Conservation (phyloP, 176 grass and related monocot species). For the Lolium rigidum region DNA sequence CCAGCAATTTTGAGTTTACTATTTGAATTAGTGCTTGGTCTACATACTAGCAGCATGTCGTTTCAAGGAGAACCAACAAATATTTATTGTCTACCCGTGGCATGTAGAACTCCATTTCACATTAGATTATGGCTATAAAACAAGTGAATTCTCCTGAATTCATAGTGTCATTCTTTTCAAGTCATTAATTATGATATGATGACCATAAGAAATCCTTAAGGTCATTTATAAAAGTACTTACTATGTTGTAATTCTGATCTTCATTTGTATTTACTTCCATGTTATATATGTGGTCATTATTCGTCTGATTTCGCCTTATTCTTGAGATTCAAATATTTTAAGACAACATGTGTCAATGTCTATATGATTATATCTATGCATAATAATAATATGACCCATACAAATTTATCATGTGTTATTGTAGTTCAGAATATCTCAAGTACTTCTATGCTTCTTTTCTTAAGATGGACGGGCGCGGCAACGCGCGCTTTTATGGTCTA, state of each 20-base stretch:
- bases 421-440: too few species aligned
- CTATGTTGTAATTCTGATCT: not conserved
- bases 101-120: not conserved
- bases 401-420: too few species aligned
- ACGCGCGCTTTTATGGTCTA: too few species aligned
- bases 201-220: too few species aligned
- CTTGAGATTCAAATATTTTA: not conserved
- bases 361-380: too few species aligned
- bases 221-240: not conserved
- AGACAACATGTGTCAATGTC: not conserved
- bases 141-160: too few species aligned
- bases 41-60: not conserved
- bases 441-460: too few species aligned
- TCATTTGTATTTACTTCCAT: not conserved
- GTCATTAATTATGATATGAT: not conserved
- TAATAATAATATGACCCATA: too few species aligned
- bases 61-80: not conserved
- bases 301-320: not conserved
- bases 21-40: not conserved
- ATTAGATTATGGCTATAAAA: not conserved
- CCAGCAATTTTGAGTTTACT: not conserved
- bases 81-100: not conserved
- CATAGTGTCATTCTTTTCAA: not conserved
- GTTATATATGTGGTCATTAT: not conserved
- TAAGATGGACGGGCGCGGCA: too few species aligned